Evolutionary conservation across 805 yeast genomes (phyloP), one percentile per base, ranked within the genome.

Genomic region (Candida vaughaniae): DNA sequence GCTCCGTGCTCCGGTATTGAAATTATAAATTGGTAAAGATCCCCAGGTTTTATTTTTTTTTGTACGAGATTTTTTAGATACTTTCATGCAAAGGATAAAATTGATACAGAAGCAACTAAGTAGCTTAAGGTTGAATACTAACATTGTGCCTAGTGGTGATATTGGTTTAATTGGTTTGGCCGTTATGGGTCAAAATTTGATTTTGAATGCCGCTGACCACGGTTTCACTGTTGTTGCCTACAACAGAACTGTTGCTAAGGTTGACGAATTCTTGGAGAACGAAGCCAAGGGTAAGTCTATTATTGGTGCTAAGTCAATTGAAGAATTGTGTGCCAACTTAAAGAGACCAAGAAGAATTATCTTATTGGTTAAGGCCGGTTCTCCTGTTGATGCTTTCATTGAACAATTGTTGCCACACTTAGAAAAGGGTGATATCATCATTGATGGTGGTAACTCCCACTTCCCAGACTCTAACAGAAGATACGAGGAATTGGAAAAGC

Each of bases 401-500:
- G 76, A 79, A 51, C 91, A 86, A 71, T 75, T 93, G 61, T 66
- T 86, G 55, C 97, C 97, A 60, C 77, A 78, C 75, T 77, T 93
- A 69, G 99, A 91, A 67, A 74, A 86, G 69, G 98, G 95, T 52
- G 99, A 91, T 69, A 93, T 91, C 77, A 87, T 91, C 80, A 93
- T 91, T 59, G 99, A 91, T 62, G 99, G 99, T 75, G 99, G 99
- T 77, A 91, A 91, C 88, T 93, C 98, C 31, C 96, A 91, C 72
- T 91, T 83, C 93, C 96, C 96, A 68, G 99, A 91, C 73, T 68
- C 96, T 45, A 90, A 90, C 85, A 89, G 98, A 75, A 87, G 99
- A 72, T 88, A 71, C 76, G 91, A 77, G 42, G 95, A 89, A 64
- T 79, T 91, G 65, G 80, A 84, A 66, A 73, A 69, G 40, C 81